These are phyloP conservation scores for Xylaria sp. DNA, from an alignment of 2,329 filamentous ascomycete genomes.

Conservation along the genomic window DNA sequence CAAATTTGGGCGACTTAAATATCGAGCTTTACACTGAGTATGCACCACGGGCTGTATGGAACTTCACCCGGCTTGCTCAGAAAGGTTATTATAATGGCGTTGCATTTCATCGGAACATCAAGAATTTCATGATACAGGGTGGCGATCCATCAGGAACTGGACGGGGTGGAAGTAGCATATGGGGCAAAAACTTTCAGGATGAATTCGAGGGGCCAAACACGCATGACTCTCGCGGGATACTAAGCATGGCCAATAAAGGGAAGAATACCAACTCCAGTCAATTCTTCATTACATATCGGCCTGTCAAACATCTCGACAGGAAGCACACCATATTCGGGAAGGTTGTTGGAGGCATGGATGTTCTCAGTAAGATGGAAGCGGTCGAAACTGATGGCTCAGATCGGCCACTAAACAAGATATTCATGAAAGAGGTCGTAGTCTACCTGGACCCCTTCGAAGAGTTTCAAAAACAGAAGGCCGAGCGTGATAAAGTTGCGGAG, in stretches of 20 bases:
- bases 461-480: slow-evolving; percentile 79
- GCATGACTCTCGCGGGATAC: slow-evolving; percentile 82
- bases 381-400: slow-evolving; percentile 80
- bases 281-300: slow-evolving; percentile 92
- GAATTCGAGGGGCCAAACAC: slow-evolving; percentile 90
- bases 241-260: slow-evolving; percentile 98
- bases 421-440: slow-evolving; percentile 84
- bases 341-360: slow-evolving; percentile 79
- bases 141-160: slow-evolving; percentile 95
- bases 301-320: slow-evolving; percentile 84
- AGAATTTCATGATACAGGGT: slow-evolving; percentile 97
- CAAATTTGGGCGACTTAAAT: slow-evolving; percentile 84
- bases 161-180: slow-evolving; percentile 87
- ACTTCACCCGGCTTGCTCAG: slow-evolving; percentile 88
- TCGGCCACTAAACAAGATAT: slow-evolving; percentile 79
- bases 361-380: slow-evolving; percentile 80
- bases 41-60: slow-evolving; percentile 95
- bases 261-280: slow-evolving; percentile 97
- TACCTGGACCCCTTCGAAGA: slow-evolving; percentile 97
- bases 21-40: slow-evolving; percentile 91
- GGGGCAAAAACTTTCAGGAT: slow-evolving; percentile 94
- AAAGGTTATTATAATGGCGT: slow-evolving; percentile 90
- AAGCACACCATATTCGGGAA: slow-evolving; percentile 98
- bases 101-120: slow-evolving; percentile 91
- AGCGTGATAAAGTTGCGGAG: slow-evolving; percentile 68